Conservation (phyloP, 768 basidiomycete species). For the Kwoniella bestiolae region DNA sequence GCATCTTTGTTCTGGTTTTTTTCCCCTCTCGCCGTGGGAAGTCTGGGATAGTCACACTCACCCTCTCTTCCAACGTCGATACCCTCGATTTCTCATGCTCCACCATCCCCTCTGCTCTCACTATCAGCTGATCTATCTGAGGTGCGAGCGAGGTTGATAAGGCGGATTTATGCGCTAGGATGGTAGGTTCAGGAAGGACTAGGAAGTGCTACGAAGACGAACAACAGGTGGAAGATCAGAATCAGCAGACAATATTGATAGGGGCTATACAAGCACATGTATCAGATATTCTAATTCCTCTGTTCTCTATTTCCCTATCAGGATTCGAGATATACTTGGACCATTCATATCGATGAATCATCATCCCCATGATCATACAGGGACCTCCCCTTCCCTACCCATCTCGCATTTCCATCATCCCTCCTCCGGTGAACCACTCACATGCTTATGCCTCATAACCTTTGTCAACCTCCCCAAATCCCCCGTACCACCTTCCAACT, state of each 20-base stretch:
- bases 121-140: slow-evolving; percentile 53
- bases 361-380: not conserved
- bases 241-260: no score
- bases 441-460: slow-evolving; percentile 52
- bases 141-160: slow-evolving; percentile 48
- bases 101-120: slow-evolving; percentile 39
- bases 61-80: slow-evolving; percentile 47
- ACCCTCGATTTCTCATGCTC: slow-evolving; percentile 32
- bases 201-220: slow-evolving; percentile 52
- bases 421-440: no score
- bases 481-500: slow-evolving; percentile 38
- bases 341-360: not conserved
- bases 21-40: not conserved
- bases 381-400: not conserved
- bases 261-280: no score
- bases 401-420: not conserved
- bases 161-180: slow-evolving; percentile 47
- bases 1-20: no score
- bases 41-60: slow-evolving; percentile 9
- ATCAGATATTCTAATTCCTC: no score
- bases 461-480: slow-evolving; percentile 53
- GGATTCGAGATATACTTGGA: no score
- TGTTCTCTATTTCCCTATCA: no score
- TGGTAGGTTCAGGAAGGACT: slow-evolving; percentile 50
- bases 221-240: no score